phyloP scores from a whole-genome alignment of 2,329 filamentous ascomycete species.

The Hymenoscyphus infarciens region DNA sequence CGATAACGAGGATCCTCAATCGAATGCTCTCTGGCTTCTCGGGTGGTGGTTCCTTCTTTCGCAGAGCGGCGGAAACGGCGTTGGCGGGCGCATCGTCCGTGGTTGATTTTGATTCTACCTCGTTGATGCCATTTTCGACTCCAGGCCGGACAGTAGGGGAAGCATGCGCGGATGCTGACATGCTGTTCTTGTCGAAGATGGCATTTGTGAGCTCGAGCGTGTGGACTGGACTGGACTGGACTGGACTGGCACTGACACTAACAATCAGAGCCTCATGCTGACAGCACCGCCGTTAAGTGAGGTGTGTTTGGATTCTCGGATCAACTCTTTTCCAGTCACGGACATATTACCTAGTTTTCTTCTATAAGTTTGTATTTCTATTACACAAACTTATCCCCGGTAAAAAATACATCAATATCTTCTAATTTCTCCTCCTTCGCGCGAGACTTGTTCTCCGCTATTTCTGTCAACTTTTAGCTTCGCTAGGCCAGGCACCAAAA shows the following conservation, averaged over 20 bases:
- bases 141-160: background rate
- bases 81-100: constrained; percentile 22
- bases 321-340: too few species aligned
- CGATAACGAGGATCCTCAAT: constrained; percentile 69
- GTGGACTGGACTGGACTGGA: too few species aligned
- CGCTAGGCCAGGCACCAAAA: background rate
- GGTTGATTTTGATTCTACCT: constrained; percentile 11
- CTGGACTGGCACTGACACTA: background rate
- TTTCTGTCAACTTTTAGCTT: background rate
- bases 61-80: constrained; percentile 25
- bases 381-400: too few species aligned
- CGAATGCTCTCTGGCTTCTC: constrained; percentile 68
- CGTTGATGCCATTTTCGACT: background rate
- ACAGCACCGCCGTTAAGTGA: too few species aligned
- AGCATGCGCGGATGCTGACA: constrained; percentile 23
- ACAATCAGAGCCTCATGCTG: too few species aligned
- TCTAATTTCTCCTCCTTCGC: too few species aligned
- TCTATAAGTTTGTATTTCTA: too few species aligned
- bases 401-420: too few species aligned
- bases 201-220: background rate
- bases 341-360: too few species aligned
- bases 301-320: too few species aligned
- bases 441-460: too few species aligned
- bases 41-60: constrained; percentile 55
- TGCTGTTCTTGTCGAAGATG: constrained; percentile 18